Evolutionary conservation across 2,329 filamentous ascomycete genomes (phyloP).

Genomic region (Alternaria metachromatica): DNA sequence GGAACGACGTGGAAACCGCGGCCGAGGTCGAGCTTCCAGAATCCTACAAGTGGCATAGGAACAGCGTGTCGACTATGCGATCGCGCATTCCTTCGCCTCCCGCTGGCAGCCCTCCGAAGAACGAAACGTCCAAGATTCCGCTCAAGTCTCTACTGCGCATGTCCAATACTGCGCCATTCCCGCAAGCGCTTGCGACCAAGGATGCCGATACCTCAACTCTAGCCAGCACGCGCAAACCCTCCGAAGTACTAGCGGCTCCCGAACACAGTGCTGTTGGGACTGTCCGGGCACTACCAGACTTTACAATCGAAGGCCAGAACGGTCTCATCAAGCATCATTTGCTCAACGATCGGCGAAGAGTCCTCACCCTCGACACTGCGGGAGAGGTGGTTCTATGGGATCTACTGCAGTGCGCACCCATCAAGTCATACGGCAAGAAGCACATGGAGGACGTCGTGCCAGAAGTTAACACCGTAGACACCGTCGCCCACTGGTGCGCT

Average conservation of each 20-base stretch:
- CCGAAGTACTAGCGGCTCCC: constrained; percentile 60
- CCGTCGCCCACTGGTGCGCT: constrained; percentile 93
- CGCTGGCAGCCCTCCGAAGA: constrained; percentile 39
- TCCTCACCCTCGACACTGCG: constrained; percentile 90
- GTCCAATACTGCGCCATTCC: constrained; percentile 83
- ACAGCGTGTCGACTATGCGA: constrained; percentile 56
- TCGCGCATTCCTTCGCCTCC: constrained; percentile 51
- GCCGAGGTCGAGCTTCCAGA: constrained; percentile 67
- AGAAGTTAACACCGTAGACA: constrained; percentile 85
- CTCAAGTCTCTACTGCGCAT: constrained; percentile 79
- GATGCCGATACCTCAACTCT: constrained; percentile 64
- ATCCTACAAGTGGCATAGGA: constrained; percentile 60
- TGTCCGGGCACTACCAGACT: constrained; percentile 54
- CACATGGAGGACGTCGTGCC: constrained; percentile 92
- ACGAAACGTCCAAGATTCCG: constrained; percentile 68
- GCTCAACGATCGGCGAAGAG: constrained; percentile 86
- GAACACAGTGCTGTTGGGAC: constrained; percentile 45
- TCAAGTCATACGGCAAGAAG: constrained; percentile 91
- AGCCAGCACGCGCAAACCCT: constrained; percentile 61
- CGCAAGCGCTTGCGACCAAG: constrained; percentile 58
- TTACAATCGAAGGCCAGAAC: constrained; percentile 86
- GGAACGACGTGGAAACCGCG: constrained; percentile 83
- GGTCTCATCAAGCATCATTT: constrained; percentile 92
- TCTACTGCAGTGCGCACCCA: constrained; percentile 83
- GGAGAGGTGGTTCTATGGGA: constrained; percentile 97